These are phyloP conservation scores for Penicillium rolfsii DNA, from an alignment of 2,329 filamentous ascomycete genomes.

Conservation along the genomic window DNA sequence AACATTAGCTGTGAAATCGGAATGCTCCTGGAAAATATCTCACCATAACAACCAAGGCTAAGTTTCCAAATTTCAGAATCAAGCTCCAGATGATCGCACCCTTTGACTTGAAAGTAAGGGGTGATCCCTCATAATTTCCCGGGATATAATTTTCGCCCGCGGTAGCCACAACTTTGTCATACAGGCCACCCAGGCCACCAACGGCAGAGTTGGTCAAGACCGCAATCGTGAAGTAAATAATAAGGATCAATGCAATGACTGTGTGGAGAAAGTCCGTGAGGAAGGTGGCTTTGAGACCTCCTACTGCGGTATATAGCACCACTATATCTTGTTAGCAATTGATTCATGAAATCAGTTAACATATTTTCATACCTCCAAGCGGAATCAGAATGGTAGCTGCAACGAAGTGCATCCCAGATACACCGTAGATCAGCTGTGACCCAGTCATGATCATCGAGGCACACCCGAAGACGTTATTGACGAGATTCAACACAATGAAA, in stretches of 20 bases:
- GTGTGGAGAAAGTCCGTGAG: constrained; percentile 56
- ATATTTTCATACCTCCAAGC: constrained; percentile 43
- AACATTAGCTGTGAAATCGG: background rate
- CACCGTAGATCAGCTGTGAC: constrained; percentile 50
- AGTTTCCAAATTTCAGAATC: constrained; percentile 54
- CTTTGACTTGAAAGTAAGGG: constrained; percentile 55
- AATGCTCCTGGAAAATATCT: background rate
- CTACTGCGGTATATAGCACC: constrained; percentile 53
- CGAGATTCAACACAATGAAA: constrained; percentile 48
- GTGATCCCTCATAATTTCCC: constrained; percentile 53
- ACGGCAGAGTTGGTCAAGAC: constrained; percentile 50
- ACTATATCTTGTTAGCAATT: constrained; percentile 32
- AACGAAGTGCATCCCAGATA: constrained; percentile 55
- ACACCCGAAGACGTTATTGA: constrained; percentile 52
- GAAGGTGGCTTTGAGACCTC: constrained; percentile 55
- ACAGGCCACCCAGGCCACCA: constrained; percentile 50
- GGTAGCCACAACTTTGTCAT: constrained; percentile 52
- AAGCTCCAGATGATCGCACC: constrained; percentile 50
- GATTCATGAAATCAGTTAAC: background rate
- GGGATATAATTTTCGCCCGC: constrained; percentile 48
- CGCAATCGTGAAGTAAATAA: constrained; percentile 54
- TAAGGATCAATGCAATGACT: constrained; percentile 51
- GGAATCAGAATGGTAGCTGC: constrained; percentile 53
- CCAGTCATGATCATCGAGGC: constrained; percentile 53
- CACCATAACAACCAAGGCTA: constrained; percentile 55